Base-by-base conservation (phyloP, 192 early-diverging fungal species). In the Backusella psychrophila region DNA sequence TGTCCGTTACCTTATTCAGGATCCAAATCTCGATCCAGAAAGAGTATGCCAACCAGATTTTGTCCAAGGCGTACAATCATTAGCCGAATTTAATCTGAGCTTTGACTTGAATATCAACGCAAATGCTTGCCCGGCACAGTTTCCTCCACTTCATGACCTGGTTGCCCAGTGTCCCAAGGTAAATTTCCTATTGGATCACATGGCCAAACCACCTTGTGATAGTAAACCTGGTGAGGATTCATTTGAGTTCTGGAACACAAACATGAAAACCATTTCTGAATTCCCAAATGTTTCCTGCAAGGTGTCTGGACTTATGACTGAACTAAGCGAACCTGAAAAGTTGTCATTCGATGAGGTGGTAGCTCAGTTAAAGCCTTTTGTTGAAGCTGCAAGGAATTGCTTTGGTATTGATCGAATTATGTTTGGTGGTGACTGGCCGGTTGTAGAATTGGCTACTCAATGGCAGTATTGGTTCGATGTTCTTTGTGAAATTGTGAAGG, bases 381-480 rank as follows among this genome's bases (percentile, higher is more conserved):
- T 82, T 9, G 35, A 82, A 21, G 39, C 44, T 9, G 77, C 76
- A 4, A 29, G 44, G 15, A 71, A 75, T 4, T 59, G 68, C 1
- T 82, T 82, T 78, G 81, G 81, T 33, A 36, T 67, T 29, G 81
- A 82, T 49, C 66, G 81, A 72, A 41, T 82, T 19, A 38, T 75
- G 70, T 78, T 71, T 73, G 81, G 81, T 39, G 76, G 81, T 7
- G 81, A 82, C 35, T 82, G 81, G 81, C 77, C 81, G 1, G 63
- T 82, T 6, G 67, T 49, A 42, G 70, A 82, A 68, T 33, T 65
- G 11, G 72, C 31, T 65, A 74, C 49, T 12, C 29, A 39, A n/a
- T 75, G 75, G 69, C 68, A 75, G 56, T 7, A 44, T 29, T 82
- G 81, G 81, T 19, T 78, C 6, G 74, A 72, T 19, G n/a, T 82